phyloP scores from a whole-genome alignment of 2,329 filamentous ascomycete species.

The Colletotrichum sp. region DNA sequence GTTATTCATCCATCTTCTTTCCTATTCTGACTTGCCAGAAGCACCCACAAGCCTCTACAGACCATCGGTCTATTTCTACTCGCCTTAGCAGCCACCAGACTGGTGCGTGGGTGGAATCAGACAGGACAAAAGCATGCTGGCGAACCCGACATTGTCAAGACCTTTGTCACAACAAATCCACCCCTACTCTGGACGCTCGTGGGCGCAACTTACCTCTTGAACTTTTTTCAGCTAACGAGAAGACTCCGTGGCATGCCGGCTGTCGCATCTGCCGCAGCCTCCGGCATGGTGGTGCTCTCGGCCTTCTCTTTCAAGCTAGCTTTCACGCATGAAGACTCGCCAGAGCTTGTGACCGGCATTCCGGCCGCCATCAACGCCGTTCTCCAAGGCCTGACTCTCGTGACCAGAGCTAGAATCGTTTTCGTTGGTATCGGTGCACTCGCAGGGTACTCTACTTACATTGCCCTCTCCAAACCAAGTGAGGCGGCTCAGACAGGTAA shows the following conservation, averaged over 20 bases:
- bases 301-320: slow-evolving; percentile 87
- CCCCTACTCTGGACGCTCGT: slow-evolving; percentile 77
- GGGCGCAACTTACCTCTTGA: slow-evolving; percentile 69
- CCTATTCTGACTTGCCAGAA: background rate
- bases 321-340: slow-evolving; percentile 87
- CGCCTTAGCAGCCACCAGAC: slow-evolving; percentile 62
- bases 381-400: slow-evolving; percentile 48
- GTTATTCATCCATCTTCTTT: too few relatives aligned
- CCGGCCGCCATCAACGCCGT: slow-evolving; percentile 43
- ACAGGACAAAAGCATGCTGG: slow-evolving; percentile 96
- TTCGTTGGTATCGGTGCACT: slow-evolving; percentile 52
- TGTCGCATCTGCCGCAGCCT: slow-evolving; percentile 43
- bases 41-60: background rate
- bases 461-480: slow-evolving; percentile 30
- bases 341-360: slow-evolving; percentile 71
- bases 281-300: slow-evolving; percentile 47
- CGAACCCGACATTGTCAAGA: slow-evolving; percentile 83
- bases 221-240: slow-evolving; percentile 51
- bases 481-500: slow-evolving; percentile 11
- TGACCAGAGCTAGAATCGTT: slow-evolving; percentile 53
- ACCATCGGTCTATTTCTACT: slow-evolving; percentile 39
- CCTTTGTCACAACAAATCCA: slow-evolving; percentile 68
- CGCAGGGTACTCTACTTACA: slow-evolving; percentile 42
- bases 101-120: slow-evolving; percentile 88
- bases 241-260: slow-evolving; percentile 46